phyloP scores from a whole-genome alignment of 495 filamentous ascomycete species.

The Acidiella bohemica region DNA sequence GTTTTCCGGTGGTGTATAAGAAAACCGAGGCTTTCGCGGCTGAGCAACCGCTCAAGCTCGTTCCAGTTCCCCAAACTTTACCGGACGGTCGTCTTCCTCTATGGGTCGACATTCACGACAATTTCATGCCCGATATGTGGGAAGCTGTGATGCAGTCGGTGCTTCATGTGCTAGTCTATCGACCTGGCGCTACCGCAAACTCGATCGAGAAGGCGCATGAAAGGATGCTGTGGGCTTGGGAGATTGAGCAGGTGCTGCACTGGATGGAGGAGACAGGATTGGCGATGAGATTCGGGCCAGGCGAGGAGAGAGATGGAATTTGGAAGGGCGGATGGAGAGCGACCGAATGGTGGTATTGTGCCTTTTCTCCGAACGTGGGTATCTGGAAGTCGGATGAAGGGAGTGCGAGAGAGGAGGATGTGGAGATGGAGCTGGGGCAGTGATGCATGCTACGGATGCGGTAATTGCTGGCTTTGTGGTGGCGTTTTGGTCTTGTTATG shows the following conservation, averaged over 20 bases:
- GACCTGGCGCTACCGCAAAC: constrained; percentile 42
- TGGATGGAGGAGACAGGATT: constrained; percentile 47
- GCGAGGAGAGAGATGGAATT: constrained; percentile 20
- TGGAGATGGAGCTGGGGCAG: no score
- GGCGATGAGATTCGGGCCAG: constrained; percentile 22
- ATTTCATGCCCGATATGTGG: constrained; percentile 52
- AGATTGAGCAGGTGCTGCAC: constrained; percentile 48
- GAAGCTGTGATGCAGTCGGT: constrained; percentile 45
- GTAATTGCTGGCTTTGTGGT: no score
- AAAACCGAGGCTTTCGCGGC: constrained; percentile 6
- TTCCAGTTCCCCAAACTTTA: constrained; percentile 13
- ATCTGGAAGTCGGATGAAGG: constrained; percentile 2
- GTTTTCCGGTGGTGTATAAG: constrained; percentile 13
- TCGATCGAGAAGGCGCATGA: constrained; percentile 42
- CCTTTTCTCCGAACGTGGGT: constrained; percentile 10
- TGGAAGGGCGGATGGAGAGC: constrained; percentile 29
- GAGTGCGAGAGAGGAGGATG: no score
- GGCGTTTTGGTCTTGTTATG: no score
- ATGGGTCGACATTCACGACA: constrained; percentile 67
- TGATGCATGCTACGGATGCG: no score
- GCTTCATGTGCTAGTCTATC: constrained; percentile 42
- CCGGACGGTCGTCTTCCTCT: constrained; percentile 43
- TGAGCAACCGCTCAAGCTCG: constrained; percentile 9
- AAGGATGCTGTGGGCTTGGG: constrained; percentile 52
- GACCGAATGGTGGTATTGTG: constrained; percentile 62